Evolutionary conservation across 2,329 filamentous ascomycete species (phyloP).

Genomic region (Sclerotinia minor): DNA sequence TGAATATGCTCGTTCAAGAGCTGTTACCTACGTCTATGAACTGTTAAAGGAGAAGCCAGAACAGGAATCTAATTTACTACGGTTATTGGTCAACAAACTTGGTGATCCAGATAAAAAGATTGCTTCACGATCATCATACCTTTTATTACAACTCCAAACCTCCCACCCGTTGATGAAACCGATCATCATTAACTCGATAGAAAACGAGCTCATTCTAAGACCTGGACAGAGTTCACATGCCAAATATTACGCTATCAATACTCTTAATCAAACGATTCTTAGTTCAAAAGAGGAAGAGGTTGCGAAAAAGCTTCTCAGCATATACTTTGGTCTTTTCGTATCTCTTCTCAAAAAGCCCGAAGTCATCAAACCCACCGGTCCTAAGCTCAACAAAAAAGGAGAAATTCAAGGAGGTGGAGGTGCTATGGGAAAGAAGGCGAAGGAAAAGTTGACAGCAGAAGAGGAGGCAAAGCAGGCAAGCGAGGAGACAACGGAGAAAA

Average conservation of each 20-base stretch:
- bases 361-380: conserved; percentile 43
- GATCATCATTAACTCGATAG: conserved; percentile 79
- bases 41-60: conserved; percentile 94
- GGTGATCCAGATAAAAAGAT: conserved; percentile 96
- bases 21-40: conserved; percentile 88
- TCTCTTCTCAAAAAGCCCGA: conserved; percentile 67
- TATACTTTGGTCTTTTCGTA: conserved; percentile 91
- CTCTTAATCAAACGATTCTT: conserved; percentile 92
- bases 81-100: conserved; percentile 92
- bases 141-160: conserved; percentile 86
- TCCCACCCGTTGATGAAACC: conserved; percentile 92
- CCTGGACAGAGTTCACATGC: conserved; percentile 85
- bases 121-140: conserved; percentile 86
- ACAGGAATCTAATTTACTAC: conserved; percentile 90
- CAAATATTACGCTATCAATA: conserved; percentile 95
- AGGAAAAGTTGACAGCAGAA: conserved; percentile 44
- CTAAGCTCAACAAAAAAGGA: conserved; percentile 51
- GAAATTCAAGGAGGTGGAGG: conserved; percentile 56
- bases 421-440: conserved; percentile 53
- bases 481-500: conserved; percentile 71
- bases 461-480: conserved; percentile 44
- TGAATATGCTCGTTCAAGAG: conserved; percentile 83
- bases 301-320: conserved; percentile 77
- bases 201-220: conserved; percentile 83
- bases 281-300: conserved; percentile 79